These are phyloP conservation scores for Termitomyces sp. DNA, from an alignment of 768 basidiomycete species.

Conservation along the genomic window DNA sequence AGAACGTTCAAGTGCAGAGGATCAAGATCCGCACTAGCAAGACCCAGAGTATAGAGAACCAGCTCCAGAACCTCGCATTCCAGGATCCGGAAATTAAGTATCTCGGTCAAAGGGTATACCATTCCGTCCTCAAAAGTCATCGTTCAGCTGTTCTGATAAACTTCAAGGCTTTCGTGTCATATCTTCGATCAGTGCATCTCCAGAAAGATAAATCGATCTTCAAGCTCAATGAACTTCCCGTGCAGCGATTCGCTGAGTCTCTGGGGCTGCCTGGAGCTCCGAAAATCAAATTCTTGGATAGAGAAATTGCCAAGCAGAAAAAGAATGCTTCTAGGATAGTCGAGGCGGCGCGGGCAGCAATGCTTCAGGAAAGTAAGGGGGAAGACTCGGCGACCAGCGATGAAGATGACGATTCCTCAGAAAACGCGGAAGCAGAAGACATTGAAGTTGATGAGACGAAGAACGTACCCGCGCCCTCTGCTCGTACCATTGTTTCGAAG, in stretches of 20 bases:
- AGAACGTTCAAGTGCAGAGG: constrained; percentile 64
- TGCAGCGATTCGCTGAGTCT: constrained; percentile 80
- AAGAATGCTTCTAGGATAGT: constrained; percentile 65
- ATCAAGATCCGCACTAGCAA: constrained; percentile 90
- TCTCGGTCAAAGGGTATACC: constrained; percentile 81
- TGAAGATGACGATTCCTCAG: constrained; percentile 5
- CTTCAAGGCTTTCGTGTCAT: constrained; percentile 87
- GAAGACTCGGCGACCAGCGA: constrained; percentile 6
- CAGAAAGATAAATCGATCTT: constrained; percentile 95
- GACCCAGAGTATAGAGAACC: constrained; percentile 77
- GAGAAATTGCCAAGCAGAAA: constrained; percentile 62
- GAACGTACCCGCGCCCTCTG: constrained; percentile 8
- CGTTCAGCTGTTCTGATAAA: neutral
- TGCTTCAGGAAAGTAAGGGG: constrained; percentile 14
- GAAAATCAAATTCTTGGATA: constrained; percentile 83
- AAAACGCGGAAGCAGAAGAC: constrained; percentile 19
- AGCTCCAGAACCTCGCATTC: constrained; percentile 90
- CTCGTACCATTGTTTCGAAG: constrained; percentile 28
- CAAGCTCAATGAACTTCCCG: constrained; percentile 76
- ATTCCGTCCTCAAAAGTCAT: neutral
- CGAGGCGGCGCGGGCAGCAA: constrained; percentile 24
- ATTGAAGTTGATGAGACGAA: constrained; percentile 17
- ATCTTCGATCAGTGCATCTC: constrained; percentile 86
- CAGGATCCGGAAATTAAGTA: constrained; percentile 97
- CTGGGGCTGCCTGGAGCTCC: constrained; percentile 93